These are phyloP conservation scores for Pythium diclinum DNA, from an alignment of 352 stramenopile species.

Conservation along the genomic window DNA sequence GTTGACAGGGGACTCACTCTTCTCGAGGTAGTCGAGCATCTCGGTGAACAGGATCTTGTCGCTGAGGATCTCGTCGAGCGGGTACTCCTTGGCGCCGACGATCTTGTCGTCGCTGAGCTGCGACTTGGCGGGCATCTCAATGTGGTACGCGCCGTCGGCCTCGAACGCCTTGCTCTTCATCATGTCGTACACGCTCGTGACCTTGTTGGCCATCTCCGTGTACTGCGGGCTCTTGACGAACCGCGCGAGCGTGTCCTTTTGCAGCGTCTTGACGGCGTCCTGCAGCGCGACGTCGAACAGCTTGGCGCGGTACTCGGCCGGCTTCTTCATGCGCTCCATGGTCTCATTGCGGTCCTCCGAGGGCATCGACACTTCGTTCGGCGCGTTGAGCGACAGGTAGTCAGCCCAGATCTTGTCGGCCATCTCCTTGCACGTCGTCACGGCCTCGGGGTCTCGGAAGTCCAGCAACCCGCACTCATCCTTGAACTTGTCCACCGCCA, in stretches of 20 bases:
- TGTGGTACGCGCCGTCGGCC: conserved; percentile 60
- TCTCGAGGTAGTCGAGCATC: conserved; percentile 85
- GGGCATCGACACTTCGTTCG: conserved; percentile 79
- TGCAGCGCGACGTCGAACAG: conserved; percentile 82
- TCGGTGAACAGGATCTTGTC: conserved; percentile 83
- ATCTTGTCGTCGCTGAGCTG: conserved; percentile 62
- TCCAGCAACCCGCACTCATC: conserved; percentile 74
- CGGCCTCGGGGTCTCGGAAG: conserved; percentile 74
- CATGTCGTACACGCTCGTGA: conserved; percentile 47
- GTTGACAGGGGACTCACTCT: conserved; percentile 41
- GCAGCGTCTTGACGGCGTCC: conserved; percentile 81
- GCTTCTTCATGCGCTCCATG: conserved; percentile 81
- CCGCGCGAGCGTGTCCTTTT: conserved; percentile 76
- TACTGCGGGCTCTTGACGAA: conserved; percentile 81
- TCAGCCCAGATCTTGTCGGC: conserved; percentile 82
- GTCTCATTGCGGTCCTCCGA: conserved; percentile 76
- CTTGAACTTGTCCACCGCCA: conserved; percentile 86
- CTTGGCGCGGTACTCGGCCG: conserved; percentile 68
- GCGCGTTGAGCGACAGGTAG: conserved; percentile 79
- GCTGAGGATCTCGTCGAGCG: conserved; percentile 76
- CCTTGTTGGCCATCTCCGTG: conserved; percentile 67
- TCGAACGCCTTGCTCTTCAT: conserved; percentile 69
- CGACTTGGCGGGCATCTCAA: conserved; percentile 55
- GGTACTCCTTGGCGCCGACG: conserved; percentile 45
- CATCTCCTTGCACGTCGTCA: conserved; percentile 82